phyloP scores from a whole-genome alignment of 202 grass and related monocot genomes.

The Schoenoplectus tabernaemontani region DNA sequence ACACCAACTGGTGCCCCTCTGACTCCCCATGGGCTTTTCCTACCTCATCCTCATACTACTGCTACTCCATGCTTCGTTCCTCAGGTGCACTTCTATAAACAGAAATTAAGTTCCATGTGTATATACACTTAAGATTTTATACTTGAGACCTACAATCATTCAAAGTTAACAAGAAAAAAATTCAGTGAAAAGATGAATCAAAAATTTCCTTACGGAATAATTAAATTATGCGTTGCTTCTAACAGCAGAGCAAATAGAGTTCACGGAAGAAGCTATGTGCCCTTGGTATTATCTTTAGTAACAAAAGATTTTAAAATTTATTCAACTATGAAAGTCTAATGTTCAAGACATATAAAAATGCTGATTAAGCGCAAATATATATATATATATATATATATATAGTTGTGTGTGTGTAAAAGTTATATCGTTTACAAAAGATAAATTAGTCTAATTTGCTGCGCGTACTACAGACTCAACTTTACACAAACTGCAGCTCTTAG shows the following conservation, averaged over 20 bases:
- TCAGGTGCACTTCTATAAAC: slow-evolving; percentile 2
- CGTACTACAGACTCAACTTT: background rate
- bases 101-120: background rate
- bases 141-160: background rate
- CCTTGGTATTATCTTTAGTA: background rate
- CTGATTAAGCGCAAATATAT: background rate
- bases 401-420: background rate
- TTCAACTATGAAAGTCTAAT: background rate
- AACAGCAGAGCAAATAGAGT: background rate
- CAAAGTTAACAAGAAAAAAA: background rate
- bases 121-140: background rate
- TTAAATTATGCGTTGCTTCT: background rate
- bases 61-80: slow-evolving; percentile 24
- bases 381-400: too few relatives aligned
- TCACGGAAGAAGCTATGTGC: background rate
- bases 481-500: background rate
- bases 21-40: background rate
- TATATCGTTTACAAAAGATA: background rate
- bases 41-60: slow-evolving; percentile 35
- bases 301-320: background rate
- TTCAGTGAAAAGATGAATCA: background rate
- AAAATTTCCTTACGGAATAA: background rate
- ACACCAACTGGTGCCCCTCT: background rate
- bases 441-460: background rate
- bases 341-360: background rate